Evolutionary conservation across 2,329 filamentous ascomycete species (phyloP), one percentile per base, ranked within the genome.

Genomic region (Arthrobotrys musiformis): DNA sequence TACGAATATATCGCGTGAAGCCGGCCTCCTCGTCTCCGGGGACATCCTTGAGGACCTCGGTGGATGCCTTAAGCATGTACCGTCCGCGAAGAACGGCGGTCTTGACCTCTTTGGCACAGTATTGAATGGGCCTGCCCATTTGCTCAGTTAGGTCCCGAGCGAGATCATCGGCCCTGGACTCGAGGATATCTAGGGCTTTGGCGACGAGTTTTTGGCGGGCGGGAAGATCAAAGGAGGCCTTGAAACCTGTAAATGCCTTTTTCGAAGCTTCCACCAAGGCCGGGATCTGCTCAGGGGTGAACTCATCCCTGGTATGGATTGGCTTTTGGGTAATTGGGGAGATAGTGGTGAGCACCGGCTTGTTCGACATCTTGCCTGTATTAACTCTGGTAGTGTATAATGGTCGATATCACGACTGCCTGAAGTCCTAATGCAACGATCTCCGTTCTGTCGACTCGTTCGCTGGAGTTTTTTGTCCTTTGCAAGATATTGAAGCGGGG

Each of bases 81-180:
- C 97, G 90, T 79, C 90, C 92, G 79, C 94, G 89, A 85, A 92
- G 92, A 79, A 96, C 88, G 6, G 94, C 94, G 15, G 94, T 98
- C 30, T 89, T 85, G 80, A 98, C 88, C 85, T 98, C 94, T 80
- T 90, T 93, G 54, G 88, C 90, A 0, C 92, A 92, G 83, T 94
- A 97, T 40, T 91, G 88, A 81, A 97, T 97, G 35, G 94, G 94
- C 19, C 94, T 88, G 46, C 94, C 94, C 94, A 98, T 98, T 85
- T 98, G 94, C 83, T 93, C 90, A 0, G 94, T 97, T 75, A 98
- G 85, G 83, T 97, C 94, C 80, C 89, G 88, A 4, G 91, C 93
- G 35, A 98, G 86, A 78, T 90, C 91, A 89, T 95, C 91, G 83
- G 93, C 88, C 82, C 89, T 90, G 60, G 89, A 88, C 15, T 85